phyloP scores from a whole-genome alignment of 768 basidiomycete species.

The Tricholoma sp. region DNA sequence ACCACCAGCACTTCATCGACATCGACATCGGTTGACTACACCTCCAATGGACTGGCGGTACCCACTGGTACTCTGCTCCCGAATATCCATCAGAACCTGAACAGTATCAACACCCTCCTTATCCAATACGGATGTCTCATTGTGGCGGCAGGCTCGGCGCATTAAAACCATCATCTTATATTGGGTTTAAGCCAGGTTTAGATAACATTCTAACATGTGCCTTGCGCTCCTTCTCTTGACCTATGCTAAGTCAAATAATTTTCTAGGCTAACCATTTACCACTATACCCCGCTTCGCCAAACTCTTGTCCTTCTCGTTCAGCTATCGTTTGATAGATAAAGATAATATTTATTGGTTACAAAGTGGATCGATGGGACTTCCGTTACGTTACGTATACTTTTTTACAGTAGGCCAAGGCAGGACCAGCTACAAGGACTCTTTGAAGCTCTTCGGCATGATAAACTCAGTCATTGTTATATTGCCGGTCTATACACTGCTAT shows the following conservation, averaged over 20 bases:
- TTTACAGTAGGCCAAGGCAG: background rate
- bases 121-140: background rate
- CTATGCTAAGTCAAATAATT: conserved; percentile 3
- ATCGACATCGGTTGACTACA: background rate
- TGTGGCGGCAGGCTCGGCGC: background rate
- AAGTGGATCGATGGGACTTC: background rate
- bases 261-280: conserved; percentile 1
- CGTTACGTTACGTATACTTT: background rate
- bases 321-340: background rate
- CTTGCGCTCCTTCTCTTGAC: background rate
- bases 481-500: background rate
- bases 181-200: background rate
- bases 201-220: background rate
- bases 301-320: conserved; percentile 6
- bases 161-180: background rate
- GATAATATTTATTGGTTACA: background rate
- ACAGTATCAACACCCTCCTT: background rate
- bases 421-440: background rate
- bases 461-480: background rate
- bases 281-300: conserved; percentile 4
- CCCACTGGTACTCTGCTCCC: background rate
- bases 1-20: conserved; percentile 6
- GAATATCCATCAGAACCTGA: background rate
- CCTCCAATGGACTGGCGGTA: background rate
- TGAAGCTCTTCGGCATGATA: background rate